These are phyloP conservation scores for Basidiobolus meristosporus DNA, from an alignment of 371 early-diverging fungal genomes.

Conservation along the genomic window DNA sequence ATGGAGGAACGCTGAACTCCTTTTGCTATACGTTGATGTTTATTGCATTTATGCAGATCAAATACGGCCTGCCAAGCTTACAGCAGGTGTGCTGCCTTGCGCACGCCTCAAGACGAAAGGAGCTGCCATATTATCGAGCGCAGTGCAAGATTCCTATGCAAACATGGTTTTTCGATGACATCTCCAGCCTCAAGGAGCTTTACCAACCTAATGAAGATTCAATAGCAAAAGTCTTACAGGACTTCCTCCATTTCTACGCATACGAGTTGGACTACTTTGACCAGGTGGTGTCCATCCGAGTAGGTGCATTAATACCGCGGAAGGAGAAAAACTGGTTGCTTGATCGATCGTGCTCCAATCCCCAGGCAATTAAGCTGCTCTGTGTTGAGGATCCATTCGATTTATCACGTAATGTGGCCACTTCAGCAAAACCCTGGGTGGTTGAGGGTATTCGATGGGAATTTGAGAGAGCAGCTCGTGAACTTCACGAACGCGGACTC, in stretches of 20 bases:
- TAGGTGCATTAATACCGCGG: slow-evolving; percentile 20
- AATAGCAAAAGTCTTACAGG: neutral
- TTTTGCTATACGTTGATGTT: no score
- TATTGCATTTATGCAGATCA: no score
- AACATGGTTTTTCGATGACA: no score
- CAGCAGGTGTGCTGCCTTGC: no score
- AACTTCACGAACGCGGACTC: no score
- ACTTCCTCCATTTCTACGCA: slow-evolving; percentile 12
- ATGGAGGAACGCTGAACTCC: no score
- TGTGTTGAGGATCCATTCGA: slow-evolving; percentile 14
- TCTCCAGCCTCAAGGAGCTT: no score
- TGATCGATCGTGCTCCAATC: slow-evolving; percentile 1
- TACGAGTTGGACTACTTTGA: slow-evolving; percentile 60
- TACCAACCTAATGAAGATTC: neutral
- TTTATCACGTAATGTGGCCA: neutral
- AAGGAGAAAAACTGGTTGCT: neutral
- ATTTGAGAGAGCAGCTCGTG: neutral
- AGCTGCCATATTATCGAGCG: no score
- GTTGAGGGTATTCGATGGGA: neutral
- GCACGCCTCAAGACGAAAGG: no score
- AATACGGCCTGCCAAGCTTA: no score
- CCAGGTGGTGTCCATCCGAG: slow-evolving; percentile 57
- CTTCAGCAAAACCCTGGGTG: neutral
- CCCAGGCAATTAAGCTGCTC: slow-evolving; percentile 8
- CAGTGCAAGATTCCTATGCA: no score